These are phyloP conservation scores for Pelargonium citronellum DNA, from an alignment of 441 rosid species.

Conservation along the genomic window DNA sequence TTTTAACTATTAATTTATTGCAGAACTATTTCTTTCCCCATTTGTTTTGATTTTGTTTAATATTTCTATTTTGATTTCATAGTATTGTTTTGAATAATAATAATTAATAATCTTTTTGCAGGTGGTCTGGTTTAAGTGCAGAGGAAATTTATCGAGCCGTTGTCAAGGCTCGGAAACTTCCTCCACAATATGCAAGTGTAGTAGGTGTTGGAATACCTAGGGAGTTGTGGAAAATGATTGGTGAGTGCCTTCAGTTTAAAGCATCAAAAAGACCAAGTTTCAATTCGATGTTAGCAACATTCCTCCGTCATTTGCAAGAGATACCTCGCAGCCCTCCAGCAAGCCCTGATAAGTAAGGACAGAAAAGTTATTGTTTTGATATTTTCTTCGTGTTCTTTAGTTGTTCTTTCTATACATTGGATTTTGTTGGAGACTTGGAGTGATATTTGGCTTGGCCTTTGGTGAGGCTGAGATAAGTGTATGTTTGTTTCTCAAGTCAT, in stretches of 20 bases:
- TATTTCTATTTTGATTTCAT: slow-evolving; percentile 15
- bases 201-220: slow-evolving; percentile 97
- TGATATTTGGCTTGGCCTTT: slow-evolving; percentile 8
- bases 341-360: slow-evolving; percentile 83
- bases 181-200: slow-evolving; percentile 96
- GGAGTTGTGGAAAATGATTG: slow-evolving; percentile 97
- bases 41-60: slow-evolving; percentile 12
- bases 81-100: slow-evolving; percentile 10
- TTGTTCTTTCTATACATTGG: slow-evolving; percentile 10
- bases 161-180: slow-evolving; percentile 75
- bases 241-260: slow-evolving; percentile 93
- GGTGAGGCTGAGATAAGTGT: background rate
- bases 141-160: slow-evolving; percentile 93
- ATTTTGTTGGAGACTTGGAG: slow-evolving; percentile 8
- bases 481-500: background rate
- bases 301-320: slow-evolving; percentile 88
- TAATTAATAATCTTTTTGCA: slow-evolving; percentile 34
- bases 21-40: slow-evolving; percentile 8
- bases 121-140: slow-evolving; percentile 92
- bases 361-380: slow-evolving; percentile 17
- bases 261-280: slow-evolving; percentile 85
- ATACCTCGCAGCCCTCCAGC: slow-evolving; percentile 90
- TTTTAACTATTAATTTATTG: slow-evolving; percentile 17
- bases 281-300: slow-evolving; percentile 82
- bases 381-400: background rate